Evolutionary conservation across 306 rosid genomes (phyloP).

Genomic region (Prunus fruticosa): DNA sequence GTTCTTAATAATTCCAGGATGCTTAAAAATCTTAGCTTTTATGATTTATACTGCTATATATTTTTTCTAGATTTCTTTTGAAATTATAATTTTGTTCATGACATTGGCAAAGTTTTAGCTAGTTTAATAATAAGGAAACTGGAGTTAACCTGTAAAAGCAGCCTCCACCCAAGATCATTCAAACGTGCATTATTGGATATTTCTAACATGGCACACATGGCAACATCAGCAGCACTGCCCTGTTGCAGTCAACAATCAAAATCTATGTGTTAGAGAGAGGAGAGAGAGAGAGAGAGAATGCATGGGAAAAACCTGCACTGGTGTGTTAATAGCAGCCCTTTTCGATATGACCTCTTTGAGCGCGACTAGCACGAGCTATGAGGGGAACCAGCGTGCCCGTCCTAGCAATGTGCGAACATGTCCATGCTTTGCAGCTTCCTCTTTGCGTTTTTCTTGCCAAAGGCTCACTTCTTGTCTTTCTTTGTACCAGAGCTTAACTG

Average conservation of each 20-base stretch:
- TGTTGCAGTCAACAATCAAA: slow-evolving; percentile 39
- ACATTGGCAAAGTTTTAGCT: neutral
- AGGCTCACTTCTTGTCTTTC: slow-evolving; percentile 77
- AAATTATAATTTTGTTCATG: neutral
- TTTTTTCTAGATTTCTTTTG: neutral
- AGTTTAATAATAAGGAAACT: neutral
- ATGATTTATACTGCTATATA: neutral
- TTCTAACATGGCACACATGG: slow-evolving; percentile 98
- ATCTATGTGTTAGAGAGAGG: slow-evolving; percentile 3
- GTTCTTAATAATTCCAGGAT: neutral
- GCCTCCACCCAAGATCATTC: slow-evolving; percentile 88
- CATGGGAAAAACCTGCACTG: slow-evolving; percentile 68
- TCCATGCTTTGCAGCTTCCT: slow-evolving; percentile 50
- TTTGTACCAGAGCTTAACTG: slow-evolving; percentile 87
- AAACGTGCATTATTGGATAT: slow-evolving; percentile 54
- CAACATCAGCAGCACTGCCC: slow-evolving; percentile 99
- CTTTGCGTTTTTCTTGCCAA: slow-evolving; percentile 81
- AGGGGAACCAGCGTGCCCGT: slow-evolving; percentile 77
- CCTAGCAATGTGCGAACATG: slow-evolving; percentile 81
- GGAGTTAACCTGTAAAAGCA: slow-evolving; percentile 77
- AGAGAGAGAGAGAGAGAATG: slow-evolving; percentile 10
- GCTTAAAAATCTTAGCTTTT: neutral
- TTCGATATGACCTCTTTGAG: slow-evolving; percentile 86
- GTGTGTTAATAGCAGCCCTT: slow-evolving; percentile 95
- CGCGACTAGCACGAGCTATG: slow-evolving; percentile 49